These are phyloP conservation scores for Papiliotrema nemorosa DNA, from an alignment of 1,284 basidiomycete species.

Conservation along the genomic window DNA sequence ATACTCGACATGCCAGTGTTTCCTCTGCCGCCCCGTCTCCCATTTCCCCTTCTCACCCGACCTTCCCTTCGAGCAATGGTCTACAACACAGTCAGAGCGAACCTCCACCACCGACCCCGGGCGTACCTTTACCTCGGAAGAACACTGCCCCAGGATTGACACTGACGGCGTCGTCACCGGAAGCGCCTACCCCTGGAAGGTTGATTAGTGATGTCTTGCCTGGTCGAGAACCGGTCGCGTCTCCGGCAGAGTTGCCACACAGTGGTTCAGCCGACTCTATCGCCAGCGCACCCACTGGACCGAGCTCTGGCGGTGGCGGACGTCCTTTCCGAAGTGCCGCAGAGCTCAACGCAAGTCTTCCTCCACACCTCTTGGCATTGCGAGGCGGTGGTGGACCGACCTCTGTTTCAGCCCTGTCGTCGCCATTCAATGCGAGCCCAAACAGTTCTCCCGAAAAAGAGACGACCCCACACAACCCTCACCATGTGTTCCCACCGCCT, in stretches of 20 bases:
- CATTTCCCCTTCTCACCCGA: not conserved
- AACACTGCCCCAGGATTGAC: slow-evolving; percentile 15
- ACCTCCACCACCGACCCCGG: slow-evolving; percentile 7
- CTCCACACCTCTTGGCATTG: not conserved
- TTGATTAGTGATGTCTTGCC: slow-evolving; percentile 2
- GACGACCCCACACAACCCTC: not conserved
- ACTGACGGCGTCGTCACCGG: slow-evolving; percentile 19
- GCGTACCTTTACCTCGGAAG: slow-evolving; percentile 17
- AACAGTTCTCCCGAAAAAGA: slow-evolving; percentile 30
- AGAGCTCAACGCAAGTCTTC: not conserved
- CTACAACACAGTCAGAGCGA: not conserved
- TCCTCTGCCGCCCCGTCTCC: slow-evolving; percentile 6
- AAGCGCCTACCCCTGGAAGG: slow-evolving; percentile 1
- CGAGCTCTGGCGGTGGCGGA: not conserved
- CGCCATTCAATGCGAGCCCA: slow-evolving; percentile 20
- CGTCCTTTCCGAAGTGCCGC: not conserved
- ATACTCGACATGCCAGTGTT: slow-evolving; percentile 18
- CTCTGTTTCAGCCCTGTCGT: slow-evolving; percentile 9
- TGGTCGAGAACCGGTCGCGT: not conserved
- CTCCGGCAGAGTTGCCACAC: not conserved
- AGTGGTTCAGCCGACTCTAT: not conserved
- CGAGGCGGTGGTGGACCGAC: slow-evolving; percentile 15
- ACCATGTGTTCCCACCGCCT: slow-evolving; percentile 4
- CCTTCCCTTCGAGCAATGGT: not conserved
- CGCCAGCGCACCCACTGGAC: not conserved